Evolutionary conservation across 176 grass and related monocot genomes (phyloP).

Genomic region (Triticum dicoccoides): DNA sequence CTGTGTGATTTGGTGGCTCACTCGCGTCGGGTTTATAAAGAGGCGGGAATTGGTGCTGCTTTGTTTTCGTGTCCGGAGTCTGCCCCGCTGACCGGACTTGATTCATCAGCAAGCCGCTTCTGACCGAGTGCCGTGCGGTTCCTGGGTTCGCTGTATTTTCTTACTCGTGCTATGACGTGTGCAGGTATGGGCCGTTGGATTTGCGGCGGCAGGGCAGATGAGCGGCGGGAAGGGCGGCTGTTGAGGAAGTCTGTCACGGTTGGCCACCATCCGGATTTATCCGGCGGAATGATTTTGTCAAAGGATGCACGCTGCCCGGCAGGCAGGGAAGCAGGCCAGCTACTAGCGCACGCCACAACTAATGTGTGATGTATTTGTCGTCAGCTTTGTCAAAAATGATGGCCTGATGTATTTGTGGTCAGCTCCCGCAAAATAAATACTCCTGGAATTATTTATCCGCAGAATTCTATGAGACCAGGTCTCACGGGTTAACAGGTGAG

Average conservation of each 20-base stretch:
- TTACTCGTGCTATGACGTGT: neutral
- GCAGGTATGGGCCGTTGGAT: neutral
- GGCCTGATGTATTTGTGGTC: neutral
- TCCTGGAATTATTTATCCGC: too few species aligned
- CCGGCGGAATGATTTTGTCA: neutral
- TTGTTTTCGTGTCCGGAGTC: neutral
- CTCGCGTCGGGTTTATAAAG: neutral
- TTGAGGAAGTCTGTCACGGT: constrained; percentile 12
- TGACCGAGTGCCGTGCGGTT: neutral
- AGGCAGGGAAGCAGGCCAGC: neutral
- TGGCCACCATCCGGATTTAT: constrained; percentile 29
- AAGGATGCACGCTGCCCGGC: neutral
- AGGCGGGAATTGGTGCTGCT: neutral
- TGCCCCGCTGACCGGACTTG: neutral
- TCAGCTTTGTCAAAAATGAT: constrained; percentile 2
- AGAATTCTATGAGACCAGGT: too few species aligned
- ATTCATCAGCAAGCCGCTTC: constrained; percentile 20
- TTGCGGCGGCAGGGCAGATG: neutral
- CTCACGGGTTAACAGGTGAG: too few species aligned
- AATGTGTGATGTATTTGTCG: neutral
- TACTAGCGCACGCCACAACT: neutral
- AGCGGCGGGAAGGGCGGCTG: neutral
- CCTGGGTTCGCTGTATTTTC: neutral
- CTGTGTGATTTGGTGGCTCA: neutral
- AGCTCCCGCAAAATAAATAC: too few species aligned